phyloP scores from a whole-genome alignment of 1,284 basidiomycete genomes.

The Cryptococcus sp. region DNA sequence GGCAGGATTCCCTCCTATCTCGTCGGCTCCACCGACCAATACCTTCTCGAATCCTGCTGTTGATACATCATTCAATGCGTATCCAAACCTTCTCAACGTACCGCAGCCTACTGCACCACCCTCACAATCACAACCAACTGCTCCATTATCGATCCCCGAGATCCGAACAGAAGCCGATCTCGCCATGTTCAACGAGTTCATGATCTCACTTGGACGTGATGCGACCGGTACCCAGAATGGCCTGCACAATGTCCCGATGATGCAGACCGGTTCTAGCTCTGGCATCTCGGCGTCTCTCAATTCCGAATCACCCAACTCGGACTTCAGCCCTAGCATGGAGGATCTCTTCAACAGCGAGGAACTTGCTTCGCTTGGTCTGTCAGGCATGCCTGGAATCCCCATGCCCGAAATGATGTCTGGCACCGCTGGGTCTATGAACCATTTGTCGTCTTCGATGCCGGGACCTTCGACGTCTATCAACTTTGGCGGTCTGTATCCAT shows the following conservation, averaged over 20 bases:
- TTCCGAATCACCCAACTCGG: constrained; percentile 47
- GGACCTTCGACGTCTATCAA: constrained; percentile 23
- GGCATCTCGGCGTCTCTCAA: constrained; percentile 17
- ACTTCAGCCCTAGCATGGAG: constrained; percentile 39
- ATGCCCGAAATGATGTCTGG: constrained; percentile 11
- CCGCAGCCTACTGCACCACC: constrained; percentile 13
- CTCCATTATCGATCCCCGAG: constrained; percentile 40
- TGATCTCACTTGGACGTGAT: constrained; percentile 52
- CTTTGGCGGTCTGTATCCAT: constrained; percentile 46
- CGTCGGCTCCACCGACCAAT: constrained; percentile 44
- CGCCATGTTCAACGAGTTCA: constrained; percentile 54
- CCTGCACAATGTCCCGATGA: constrained; percentile 17
- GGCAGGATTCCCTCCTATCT: constrained; percentile 13
- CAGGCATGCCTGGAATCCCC: constrained; percentile 54
- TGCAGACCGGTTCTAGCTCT: constrained; percentile 27
- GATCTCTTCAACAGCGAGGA: constrained; percentile 53
- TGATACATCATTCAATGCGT: constrained; percentile 24
- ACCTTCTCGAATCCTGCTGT: constrained; percentile 40
- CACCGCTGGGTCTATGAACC: background rate
- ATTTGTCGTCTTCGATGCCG: constrained; percentile 7
- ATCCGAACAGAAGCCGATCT: constrained; percentile 51
- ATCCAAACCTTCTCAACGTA: constrained; percentile 18
- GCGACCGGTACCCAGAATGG: constrained; percentile 25
- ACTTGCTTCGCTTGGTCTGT: constrained; percentile 52
- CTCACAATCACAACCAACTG: constrained; percentile 4